Conservation (phyloP, 345 rosid species). For the Citrus sp. region DNA sequence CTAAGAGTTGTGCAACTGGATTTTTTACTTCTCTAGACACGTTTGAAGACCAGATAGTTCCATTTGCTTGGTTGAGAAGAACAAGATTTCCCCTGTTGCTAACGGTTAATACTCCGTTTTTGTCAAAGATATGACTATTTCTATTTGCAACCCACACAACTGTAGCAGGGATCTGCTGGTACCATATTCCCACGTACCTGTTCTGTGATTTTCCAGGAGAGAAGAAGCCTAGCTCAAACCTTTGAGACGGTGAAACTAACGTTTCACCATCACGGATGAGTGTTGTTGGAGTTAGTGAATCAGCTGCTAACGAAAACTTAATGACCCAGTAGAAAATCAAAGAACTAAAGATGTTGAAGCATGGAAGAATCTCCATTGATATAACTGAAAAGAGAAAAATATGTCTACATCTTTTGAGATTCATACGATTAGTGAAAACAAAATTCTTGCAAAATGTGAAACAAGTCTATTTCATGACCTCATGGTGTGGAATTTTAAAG, state of each 20-base stretch:
- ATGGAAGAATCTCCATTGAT: too few relatives aligned
- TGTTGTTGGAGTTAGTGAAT: neutral
- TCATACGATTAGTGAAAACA: too few relatives aligned
- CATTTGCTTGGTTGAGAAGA: neutral
- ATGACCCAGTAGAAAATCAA: too few relatives aligned
- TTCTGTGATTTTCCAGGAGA: neutral
- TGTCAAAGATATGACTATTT: neutral
- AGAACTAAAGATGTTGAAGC: too few relatives aligned
- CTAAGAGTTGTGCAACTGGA: neutral
- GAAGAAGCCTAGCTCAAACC: neutral
- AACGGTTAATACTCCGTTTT: neutral
- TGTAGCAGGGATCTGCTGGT: neutral
- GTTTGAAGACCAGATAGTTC: neutral
- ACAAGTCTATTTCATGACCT: neutral
- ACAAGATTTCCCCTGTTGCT: neutral
- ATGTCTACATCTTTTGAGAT: neutral
- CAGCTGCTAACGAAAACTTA: neutral
- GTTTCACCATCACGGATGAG: neutral
- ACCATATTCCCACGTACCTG: neutral
- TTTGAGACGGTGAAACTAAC: neutral
- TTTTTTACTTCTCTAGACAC: neutral
- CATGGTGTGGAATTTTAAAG: too few relatives aligned
- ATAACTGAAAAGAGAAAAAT: neutral
- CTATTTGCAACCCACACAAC: neutral
- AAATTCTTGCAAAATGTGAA: neutral